Percentiles rank a stretch among this genome's conserved stretches.
These are phyloP conservation scores for Castanea crenata DNA, from an alignment of 306 rosid species.

Conservation along the genomic window DNA sequence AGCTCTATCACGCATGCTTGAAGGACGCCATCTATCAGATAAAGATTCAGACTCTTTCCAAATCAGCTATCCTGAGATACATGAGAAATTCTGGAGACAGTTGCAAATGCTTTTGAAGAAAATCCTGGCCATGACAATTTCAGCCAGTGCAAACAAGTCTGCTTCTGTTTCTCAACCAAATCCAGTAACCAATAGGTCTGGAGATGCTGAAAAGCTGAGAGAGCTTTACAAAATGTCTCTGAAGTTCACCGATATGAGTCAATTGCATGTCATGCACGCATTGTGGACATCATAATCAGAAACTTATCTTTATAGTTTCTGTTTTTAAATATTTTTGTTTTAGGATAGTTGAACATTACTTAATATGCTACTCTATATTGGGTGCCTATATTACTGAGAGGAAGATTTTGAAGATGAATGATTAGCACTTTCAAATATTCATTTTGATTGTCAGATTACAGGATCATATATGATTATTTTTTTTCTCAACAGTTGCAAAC, in stretches of 20 bases:
- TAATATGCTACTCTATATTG: not conserved
- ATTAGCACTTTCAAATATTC: not conserved
- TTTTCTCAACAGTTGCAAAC: not conserved
- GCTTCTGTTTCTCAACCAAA: slow-evolving; percentile 39
- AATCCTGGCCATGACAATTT: slow-evolving; percentile 56
- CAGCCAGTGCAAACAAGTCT: slow-evolving; percentile 47
- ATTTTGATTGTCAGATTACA: not conserved
- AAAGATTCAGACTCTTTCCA: slow-evolving; percentile 40
- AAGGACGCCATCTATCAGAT: slow-evolving; percentile 68
- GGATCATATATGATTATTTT: not conserved
- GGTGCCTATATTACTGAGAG: not conserved
- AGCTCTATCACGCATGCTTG: slow-evolving; percentile 76
- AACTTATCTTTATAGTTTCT: not conserved
- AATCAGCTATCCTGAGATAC: slow-evolving; percentile 46
- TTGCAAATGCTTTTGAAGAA: slow-evolving; percentile 84
- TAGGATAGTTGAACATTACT: not conserved
- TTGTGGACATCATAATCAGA: slow-evolving; percentile 58
- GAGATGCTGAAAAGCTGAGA: slow-evolving; percentile 70
- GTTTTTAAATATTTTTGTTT: not conserved
- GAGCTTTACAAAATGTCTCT: slow-evolving; percentile 82
- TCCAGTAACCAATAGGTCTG: slow-evolving; percentile 40
- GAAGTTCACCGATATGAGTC: slow-evolving; percentile 49
- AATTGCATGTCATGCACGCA: slow-evolving; percentile 58
- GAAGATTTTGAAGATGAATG: not conserved
- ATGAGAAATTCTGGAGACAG: slow-evolving; percentile 77